These are phyloP conservation scores for Podospora conica DNA, from an alignment of 495 filamentous ascomycete species.

Conservation along the genomic window DNA sequence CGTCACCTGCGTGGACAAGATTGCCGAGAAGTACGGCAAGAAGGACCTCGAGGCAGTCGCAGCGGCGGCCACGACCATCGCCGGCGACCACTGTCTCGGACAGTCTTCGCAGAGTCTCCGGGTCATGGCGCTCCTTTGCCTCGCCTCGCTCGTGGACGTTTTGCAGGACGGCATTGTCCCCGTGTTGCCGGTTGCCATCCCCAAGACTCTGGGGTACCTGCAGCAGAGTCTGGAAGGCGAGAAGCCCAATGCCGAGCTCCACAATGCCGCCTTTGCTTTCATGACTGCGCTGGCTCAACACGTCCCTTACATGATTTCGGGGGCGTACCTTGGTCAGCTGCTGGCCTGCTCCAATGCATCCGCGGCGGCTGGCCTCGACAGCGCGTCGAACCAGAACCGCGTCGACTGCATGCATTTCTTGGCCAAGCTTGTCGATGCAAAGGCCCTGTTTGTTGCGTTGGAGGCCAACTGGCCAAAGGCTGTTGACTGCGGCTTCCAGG, in stretches of 20 bases:
- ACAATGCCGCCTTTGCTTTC: slow-evolving; percentile 76
- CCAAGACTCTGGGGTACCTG: slow-evolving; percentile 62
- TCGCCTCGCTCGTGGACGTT: slow-evolving; percentile 82
- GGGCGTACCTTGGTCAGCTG: slow-evolving; percentile 60
- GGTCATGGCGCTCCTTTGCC: slow-evolving; percentile 75
- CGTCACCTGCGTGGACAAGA: slow-evolving; percentile 80
- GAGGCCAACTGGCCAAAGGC: slow-evolving; percentile 64
- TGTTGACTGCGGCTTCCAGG: slow-evolving; percentile 49
- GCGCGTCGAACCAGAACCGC: slow-evolving; percentile 56
- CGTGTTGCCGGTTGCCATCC: slow-evolving; percentile 67
- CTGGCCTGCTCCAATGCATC: slow-evolving; percentile 64
- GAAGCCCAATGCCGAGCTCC: slow-evolving; percentile 53
- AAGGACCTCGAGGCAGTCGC: slow-evolving; percentile 61
- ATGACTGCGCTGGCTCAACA: slow-evolving; percentile 70
- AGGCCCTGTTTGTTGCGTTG: slow-evolving; percentile 58
- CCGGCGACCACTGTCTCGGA: slow-evolving; percentile 67
- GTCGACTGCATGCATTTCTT: slow-evolving; percentile 61
- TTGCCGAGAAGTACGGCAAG: slow-evolving; percentile 87
- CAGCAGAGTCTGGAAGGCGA: slow-evolving; percentile 51
- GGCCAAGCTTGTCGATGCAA: slow-evolving; percentile 65
- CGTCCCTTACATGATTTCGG: slow-evolving; percentile 79
- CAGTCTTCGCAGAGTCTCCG: slow-evolving; percentile 65
- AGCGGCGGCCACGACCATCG: slow-evolving; percentile 67
- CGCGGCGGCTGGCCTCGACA: slow-evolving; percentile 48
- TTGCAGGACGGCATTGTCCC: slow-evolving; percentile 80